These are phyloP conservation scores for Macrolepiota dolichaula DNA, from an alignment of 768 basidiomycete species.

Conservation along the genomic window DNA sequence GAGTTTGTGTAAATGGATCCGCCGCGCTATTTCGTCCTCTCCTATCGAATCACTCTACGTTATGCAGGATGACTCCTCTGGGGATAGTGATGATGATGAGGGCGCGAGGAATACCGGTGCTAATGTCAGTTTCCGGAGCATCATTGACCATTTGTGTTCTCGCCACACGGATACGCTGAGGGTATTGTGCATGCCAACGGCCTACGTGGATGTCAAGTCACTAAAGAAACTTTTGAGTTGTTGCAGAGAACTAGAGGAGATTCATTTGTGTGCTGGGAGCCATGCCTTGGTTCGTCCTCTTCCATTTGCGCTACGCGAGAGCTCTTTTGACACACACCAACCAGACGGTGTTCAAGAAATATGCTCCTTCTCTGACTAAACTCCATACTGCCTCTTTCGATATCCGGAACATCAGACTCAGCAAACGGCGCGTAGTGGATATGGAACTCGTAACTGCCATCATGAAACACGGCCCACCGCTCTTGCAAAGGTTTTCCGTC, in stretches of 20 bases:
- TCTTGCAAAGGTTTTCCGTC: conserved; percentile 27
- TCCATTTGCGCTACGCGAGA: neutral
- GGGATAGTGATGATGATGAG: conserved; percentile 13
- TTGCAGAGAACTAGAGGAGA: conserved; percentile 33
- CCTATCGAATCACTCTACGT: conserved; percentile 31
- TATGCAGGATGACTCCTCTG: conserved; percentile 20
- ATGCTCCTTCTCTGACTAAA: conserved; percentile 15
- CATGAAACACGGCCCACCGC: conserved; percentile 21
- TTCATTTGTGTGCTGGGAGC: conserved; percentile 27
- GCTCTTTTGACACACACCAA: neutral
- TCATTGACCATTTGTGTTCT: conserved; percentile 35
- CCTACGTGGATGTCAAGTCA: conserved; percentile 26
- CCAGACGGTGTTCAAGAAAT: conserved; percentile 24
- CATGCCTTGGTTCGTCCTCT: conserved; percentile 28
- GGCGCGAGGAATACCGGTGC: conserved; percentile 6
- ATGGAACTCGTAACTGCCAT: conserved; percentile 20
- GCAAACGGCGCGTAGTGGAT: conserved; percentile 17
- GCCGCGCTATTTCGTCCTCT: conserved; percentile 29
- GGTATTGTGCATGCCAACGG: conserved; percentile 26
- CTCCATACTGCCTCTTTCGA: conserved; percentile 32
- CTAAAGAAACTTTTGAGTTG: conserved; percentile 24
- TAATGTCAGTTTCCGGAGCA: conserved; percentile 27
- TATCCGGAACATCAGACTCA: conserved; percentile 27
- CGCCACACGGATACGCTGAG: conserved; percentile 30
- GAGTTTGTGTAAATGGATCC: conserved; percentile 39